Evolutionary conservation across 2,329 filamentous ascomycete species (phyloP), one percentile per base, ranked within the genome.

Genomic region (Paraphaeosphaeria sporulosa): DNA sequence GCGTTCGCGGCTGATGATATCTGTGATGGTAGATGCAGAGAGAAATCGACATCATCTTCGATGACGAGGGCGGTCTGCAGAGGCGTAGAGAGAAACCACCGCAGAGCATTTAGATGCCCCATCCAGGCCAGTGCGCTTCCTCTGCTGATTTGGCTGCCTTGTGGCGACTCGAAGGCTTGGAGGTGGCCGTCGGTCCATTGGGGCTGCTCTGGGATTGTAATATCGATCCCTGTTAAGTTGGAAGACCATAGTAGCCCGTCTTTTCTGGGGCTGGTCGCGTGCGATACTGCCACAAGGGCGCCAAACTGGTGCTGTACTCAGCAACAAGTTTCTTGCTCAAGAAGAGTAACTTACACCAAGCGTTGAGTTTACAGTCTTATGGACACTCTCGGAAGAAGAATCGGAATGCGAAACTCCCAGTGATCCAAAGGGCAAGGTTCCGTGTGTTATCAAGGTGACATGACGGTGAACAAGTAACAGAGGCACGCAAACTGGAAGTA

Each of bases 31-130:
- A 79, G 69, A 53, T 71, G 73, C 46, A 79, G 76, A 57, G 76
- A 72, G 75, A 75, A 79, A 63, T 79, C 76, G 6, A 78, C 75
- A 58, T 80, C 78, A 60, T 80, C 78, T 71, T 80, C 78, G 59
- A 80, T 56, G 46, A 79, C 75, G 3, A 79, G 61, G 23, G 73
- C 75, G 2, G 77, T 77, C 21, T 69, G 59, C 23, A 73, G 68
- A n/a, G 47, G 23, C 15, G 71, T 72, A 25, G 64, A 62, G 13
- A 79, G 64, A 64, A 80, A 79, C 73, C 71, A 75, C 59, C 62
- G 70, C 48, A 81, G 59, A 3, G 73, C 76, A 57, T 77, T 72
- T 43, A 79, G 64, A 64, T 81, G 79, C 23, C 77, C 77, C 55
- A 80, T 65, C 79, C 79, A 80, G 15, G 79, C 79, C 59, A 78